Base-by-base conservation (phyloP, 768 basidiomycete genomes). In the Filobasidium floriforme region DNA sequence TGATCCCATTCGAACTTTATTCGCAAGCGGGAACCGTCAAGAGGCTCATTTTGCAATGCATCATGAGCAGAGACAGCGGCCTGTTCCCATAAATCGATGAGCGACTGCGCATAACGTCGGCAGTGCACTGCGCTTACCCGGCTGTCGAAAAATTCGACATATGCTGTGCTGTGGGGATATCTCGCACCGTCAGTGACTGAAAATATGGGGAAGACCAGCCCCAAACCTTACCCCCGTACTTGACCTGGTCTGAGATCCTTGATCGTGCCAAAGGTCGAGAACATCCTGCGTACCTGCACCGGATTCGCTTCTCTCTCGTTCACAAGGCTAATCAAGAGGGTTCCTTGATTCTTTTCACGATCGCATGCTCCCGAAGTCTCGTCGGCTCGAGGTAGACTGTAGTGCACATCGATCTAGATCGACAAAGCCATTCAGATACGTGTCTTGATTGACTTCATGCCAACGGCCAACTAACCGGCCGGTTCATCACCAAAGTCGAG, bases 391-490 rank as follows among this genome's bases (percentile, higher is more conserved):
- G 96, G 96, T 32, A 98, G 81, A 29, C 92, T 94, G 81, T 92
- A 99, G 77, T 99, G 96, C 0, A 99, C 93, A 81, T 99, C 96
- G 77, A 98, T 98, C 94, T 96, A 74, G 6, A 7, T 32, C 32
- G 18, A 12, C 46, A 43, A 6, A 24, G 28, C 26, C 19, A 22
- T 6, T 18, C 24, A 22, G 49, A 19, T 37, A 28, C 49, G 2
- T 5, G 3, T 22, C 15, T 49, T 49, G 12, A 22, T 49, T 18
- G 5, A 49, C 2, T 3, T 14, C 22, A 15, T 18, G 57, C 7
- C 11, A 41, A 37, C 4, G 22, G 3, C 19, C 5, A 59, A 83
- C 92, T 81, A 71, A 97, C 94, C 37, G 91, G 88, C 70, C 96
- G 84, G 15, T 89, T 89, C 69, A 86, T 88, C 62, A 98, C 88